Conservation (phyloP, 2,329 filamentous ascomycete species). For the Rosellinia necatrix region DNA sequence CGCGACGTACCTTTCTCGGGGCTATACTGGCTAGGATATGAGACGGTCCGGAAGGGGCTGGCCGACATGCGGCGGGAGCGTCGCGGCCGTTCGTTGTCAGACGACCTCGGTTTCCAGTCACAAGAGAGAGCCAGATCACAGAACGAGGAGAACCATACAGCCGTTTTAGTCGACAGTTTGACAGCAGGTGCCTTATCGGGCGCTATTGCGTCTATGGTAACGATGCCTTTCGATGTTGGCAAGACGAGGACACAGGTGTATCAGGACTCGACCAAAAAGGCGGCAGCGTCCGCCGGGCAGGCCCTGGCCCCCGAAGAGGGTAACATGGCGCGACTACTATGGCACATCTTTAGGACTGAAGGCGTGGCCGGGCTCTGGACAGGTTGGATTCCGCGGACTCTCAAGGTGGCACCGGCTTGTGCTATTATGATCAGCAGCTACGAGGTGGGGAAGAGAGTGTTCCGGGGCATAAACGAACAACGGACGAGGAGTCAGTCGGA, state of each 20-base stretch:
- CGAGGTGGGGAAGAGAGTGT: slow-evolving; percentile 91
- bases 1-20: slow-evolving; percentile 96
- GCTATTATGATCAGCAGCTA: slow-evolving; percentile 99
- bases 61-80: slow-evolving; percentile 67
- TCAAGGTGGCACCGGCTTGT: slow-evolving; percentile 95
- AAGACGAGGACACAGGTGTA: slow-evolving; percentile 93
- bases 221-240: slow-evolving; percentile 95
- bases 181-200: slow-evolving; percentile 83
- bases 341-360: slow-evolving; percentile 88
- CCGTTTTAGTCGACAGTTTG: slow-evolving; percentile 88
- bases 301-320: slow-evolving; percentile 69
- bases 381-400: slow-evolving; percentile 87
- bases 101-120: slow-evolving; percentile 44
- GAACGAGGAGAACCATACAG: slow-evolving; percentile 70
- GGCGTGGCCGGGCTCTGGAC: slow-evolving; percentile 81
- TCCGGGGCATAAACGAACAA: slow-evolving; percentile 71
- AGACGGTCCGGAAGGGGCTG: slow-evolving; percentile 74
- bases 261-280: slow-evolving; percentile 54
- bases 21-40: slow-evolving; percentile 98
- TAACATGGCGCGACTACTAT: slow-evolving; percentile 81
- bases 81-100: slow-evolving; percentile 48
- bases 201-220: slow-evolving; percentile 82
- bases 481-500: slow-evolving; percentile 37
- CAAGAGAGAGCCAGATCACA: slow-evolving; percentile 60
- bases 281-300: slow-evolving; percentile 34